Percentiles rank a stretch among this genome's conserved stretches.
These are phyloP conservation scores for Noccaea bulbosa DNA, from an alignment of 345 rosid genomes.

Conservation along the genomic window DNA sequence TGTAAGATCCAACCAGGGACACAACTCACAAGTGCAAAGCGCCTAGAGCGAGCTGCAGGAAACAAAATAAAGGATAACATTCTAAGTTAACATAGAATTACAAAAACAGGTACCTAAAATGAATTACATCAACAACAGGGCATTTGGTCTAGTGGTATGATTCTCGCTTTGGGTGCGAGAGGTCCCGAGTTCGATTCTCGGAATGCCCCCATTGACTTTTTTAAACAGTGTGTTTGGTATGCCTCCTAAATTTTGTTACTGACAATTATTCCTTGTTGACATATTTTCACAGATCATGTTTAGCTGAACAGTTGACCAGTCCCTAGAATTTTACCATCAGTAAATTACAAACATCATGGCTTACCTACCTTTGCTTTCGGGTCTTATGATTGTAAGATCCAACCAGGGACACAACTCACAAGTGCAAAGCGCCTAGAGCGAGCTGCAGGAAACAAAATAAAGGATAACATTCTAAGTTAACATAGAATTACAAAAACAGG, in stretches of 20 bases:
- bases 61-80: not conserved
- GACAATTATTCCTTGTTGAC: constrained; percentile 9
- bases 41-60: constrained; percentile 19
- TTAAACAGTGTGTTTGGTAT: constrained; percentile 4
- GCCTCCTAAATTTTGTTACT: not conserved
- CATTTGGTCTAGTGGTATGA: constrained; percentile 22
- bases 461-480: too few relatives aligned
- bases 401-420: not conserved
- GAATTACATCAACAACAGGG: not conserved
- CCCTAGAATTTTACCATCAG: constrained; percentile 5
- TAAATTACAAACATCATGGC: constrained; percentile 11
- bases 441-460: constrained; percentile 21
- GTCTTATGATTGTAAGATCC: not conserved
- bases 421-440: too few relatives aligned
- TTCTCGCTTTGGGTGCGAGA: constrained; percentile 10
- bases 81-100: too few relatives aligned
- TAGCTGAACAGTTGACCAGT: not conserved
- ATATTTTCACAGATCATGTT: constrained; percentile 19
- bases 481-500: too few relatives aligned
- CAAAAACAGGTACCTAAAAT: too few relatives aligned
- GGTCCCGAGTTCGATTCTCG: constrained; percentile 80
- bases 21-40: too few relatives aligned
- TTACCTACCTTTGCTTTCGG: constrained; percentile 30
- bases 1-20: not conserved
- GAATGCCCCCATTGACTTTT: constrained; percentile 39